Percentiles rank a stretch among this genome's conserved stretches.
These are phyloP conservation scores for Desmodesmus armatus DNA, from an alignment of 139 green algal species.

Conservation along the genomic window DNA sequence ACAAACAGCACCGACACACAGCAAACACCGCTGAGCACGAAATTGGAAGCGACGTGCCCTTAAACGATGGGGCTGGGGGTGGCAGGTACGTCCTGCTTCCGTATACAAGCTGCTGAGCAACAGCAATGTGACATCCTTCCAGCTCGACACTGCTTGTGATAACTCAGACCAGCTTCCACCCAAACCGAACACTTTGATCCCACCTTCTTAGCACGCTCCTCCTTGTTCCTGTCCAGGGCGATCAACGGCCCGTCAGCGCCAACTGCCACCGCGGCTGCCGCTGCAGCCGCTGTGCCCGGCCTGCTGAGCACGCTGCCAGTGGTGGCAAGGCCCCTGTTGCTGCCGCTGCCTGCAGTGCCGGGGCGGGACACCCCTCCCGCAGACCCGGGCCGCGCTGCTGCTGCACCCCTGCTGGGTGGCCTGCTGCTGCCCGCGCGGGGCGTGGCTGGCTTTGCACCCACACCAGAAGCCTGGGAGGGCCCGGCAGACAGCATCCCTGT, in stretches of 20 bases:
- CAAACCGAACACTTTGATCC: neutral
- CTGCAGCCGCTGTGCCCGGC: neutral
- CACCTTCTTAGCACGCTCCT: slow-evolving; percentile 70
- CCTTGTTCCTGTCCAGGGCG: slow-evolving; percentile 71
- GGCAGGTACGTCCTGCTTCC: too few relatives aligned
- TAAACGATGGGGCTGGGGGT: too few relatives aligned
- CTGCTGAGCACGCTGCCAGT: slow-evolving; percentile 24
- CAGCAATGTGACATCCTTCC: too few relatives aligned
- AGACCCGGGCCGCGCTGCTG: neutral
- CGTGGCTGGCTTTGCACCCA: neutral
- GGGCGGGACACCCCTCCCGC: neutral
- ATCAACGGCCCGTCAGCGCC: slow-evolving; percentile 57
- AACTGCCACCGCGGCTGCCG: neutral
- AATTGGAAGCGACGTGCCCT: too few relatives aligned
- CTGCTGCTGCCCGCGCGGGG: neutral
- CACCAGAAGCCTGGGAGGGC: slow-evolving; percentile 4
- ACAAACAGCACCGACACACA: neutral
- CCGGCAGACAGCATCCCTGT: neutral
- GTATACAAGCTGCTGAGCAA: too few relatives aligned
- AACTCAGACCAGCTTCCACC: neutral
- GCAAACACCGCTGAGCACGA: too few relatives aligned
- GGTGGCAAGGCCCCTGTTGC: slow-evolving; percentile 14
- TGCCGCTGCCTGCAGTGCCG: slow-evolving; percentile 13
- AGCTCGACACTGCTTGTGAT: neutral
- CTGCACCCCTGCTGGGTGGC: slow-evolving; percentile 30